phyloP scores from a whole-genome alignment of 306 rosid species.

The Luffa aegyptiaca region DNA sequence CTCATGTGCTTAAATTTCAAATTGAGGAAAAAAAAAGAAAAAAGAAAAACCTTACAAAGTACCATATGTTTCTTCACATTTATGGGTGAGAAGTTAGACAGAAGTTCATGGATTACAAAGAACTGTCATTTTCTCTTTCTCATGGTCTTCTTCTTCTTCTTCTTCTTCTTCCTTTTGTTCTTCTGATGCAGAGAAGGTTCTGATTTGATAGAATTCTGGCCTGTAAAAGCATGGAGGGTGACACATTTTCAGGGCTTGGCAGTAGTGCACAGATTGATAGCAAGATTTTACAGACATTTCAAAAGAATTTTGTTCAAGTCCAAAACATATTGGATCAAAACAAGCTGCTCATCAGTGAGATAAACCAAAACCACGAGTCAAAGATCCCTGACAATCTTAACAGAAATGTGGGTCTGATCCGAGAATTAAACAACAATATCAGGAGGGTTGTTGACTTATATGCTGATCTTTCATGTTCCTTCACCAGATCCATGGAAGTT shows the following conservation, averaged over 20 bases:
- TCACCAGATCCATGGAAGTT: constrained; percentile 77
- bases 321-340: constrained; percentile 88
- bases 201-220: constrained; percentile 32
- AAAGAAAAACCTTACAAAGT: neutral
- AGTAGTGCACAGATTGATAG: constrained; percentile 59
- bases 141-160: constrained; percentile 4
- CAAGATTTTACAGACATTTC: constrained; percentile 64
- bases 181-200: constrained; percentile 36
- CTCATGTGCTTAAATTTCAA: constrained; percentile 39
- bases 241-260: constrained; percentile 58
- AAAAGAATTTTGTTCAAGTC: constrained; percentile 82
- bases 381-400: constrained; percentile 79
- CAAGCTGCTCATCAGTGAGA: constrained; percentile 80
- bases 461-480: constrained; percentile 79
- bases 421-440: constrained; percentile 87
- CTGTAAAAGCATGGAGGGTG: constrained; percentile 63
- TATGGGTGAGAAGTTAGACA: neutral
- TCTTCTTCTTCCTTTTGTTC: constrained; percentile 8
- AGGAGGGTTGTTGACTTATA: constrained; percentile 91
- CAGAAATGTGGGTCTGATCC: constrained; percentile 80
- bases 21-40: neutral
- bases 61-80: neutral
- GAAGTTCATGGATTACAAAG: neutral
- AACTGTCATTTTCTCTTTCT: neutral
- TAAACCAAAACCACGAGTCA: constrained; percentile 96